Evolutionary conservation across 306 rosid genomes (phyloP).

Genomic region (Herpetospermum pedunculosum): DNA sequence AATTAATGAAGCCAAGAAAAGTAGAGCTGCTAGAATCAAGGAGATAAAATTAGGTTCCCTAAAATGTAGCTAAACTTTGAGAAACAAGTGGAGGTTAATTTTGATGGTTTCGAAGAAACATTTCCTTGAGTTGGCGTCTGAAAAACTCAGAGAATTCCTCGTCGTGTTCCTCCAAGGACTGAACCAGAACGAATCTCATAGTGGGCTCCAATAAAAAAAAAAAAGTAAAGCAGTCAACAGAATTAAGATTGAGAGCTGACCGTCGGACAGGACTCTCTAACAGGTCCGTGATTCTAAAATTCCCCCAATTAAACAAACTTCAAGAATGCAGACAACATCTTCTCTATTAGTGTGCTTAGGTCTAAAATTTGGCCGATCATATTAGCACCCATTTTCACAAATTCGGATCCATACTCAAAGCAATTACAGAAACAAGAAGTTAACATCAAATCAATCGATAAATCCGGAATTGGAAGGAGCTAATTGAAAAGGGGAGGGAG

Average conservation of each 20-base stretch:
- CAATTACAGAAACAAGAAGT: background rate
- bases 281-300: background rate
- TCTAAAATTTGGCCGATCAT: background rate
- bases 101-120: background rate
- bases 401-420: background rate
- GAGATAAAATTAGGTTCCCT: background rate
- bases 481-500: background rate
- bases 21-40: background rate
- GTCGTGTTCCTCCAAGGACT: constrained; percentile 4
- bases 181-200: constrained; percentile 1
- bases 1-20: background rate
- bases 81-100: background rate
- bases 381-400: background rate
- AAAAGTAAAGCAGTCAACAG: constrained; percentile 3
- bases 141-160: constrained; percentile 3
- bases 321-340: background rate
- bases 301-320: background rate
- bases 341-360: background rate
- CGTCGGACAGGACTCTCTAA: background rate
- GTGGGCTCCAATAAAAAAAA: constrained; percentile 9
- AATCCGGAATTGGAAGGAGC: background rate
- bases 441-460: background rate
- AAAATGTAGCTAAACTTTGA: background rate
- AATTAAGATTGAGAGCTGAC: constrained; percentile 1
- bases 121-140: background rate